Base-by-base conservation (phyloP, 2,329 filamentous ascomycete species). In the Coniochaeta ligniaria region DNA sequence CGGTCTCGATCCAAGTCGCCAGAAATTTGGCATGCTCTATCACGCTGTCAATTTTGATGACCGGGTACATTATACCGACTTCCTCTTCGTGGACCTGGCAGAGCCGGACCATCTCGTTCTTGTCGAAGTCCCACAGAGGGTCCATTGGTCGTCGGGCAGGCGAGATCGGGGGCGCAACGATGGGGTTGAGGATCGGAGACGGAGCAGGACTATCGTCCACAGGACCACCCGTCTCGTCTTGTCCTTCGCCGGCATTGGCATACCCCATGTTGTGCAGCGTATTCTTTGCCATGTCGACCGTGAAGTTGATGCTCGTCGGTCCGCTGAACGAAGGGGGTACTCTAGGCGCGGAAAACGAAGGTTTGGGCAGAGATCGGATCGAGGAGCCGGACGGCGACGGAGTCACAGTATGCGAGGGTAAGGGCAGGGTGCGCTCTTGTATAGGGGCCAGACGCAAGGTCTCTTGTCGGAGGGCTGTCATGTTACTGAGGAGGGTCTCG, bases 241-340 rank as follows among this genome's bases (percentile, higher is more conserved):
- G 77, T 2, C 72, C 77, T 57, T 88, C 87, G 1, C 82, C 83
- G 1, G 85, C 76, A 1, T 80, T 83, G 31, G 85, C 87, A 69
- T 96, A 95, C 4, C 92, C 92, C 90, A 96, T 96, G 62, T 88
- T 93, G 69, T 92, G 89, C 41, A 96, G 80, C 57, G 92, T 96
- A 59, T 85, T 91, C 72, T 92, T 93, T 38, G 93, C 92, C 16
- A 96, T 88, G 64, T 94, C 90, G 33, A 96, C 83, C 65, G 89
- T 93, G 74, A 93, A 96, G 1, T 88, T 86, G 55, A 87, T 89
- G 74, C 91, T 96, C 0, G 92, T 96, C 1, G 92, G 91, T 0
- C 92, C 93, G 60, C 90, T 87, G 70, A 95, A 96, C 26, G 84
- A 82, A 4, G 86, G 84, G 61, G 83, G 84, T 64, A 68, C 63